A percentile compares a stretch with the other conserved stretches of the same genome.
These are phyloP conservation scores for Penicillium sp. DNA, from an alignment of 2,329 filamentous ascomycete genomes.

Conservation along the genomic window DNA sequence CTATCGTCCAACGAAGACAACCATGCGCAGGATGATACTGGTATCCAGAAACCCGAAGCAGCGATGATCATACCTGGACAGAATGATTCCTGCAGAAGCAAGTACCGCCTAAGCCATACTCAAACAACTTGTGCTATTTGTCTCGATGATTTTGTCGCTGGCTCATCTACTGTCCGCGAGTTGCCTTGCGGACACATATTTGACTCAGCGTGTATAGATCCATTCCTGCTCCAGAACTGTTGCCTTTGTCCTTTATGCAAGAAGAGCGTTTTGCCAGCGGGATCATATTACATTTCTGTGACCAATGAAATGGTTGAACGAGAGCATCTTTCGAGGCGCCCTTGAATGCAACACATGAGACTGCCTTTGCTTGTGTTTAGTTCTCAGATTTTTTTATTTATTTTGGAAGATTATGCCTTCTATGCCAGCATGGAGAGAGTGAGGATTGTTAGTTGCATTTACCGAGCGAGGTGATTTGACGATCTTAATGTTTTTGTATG, in stretches of 20 bases:
- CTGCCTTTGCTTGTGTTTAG: background rate
- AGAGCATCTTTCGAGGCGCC: constrained; percentile 63
- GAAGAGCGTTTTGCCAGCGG: constrained; percentile 70
- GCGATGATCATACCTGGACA: constrained; percentile 11
- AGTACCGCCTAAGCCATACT: constrained; percentile 49
- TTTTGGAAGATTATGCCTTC: background rate
- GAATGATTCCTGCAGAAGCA: constrained; percentile 6
- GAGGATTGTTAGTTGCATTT: background rate
- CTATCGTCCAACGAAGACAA: background rate
- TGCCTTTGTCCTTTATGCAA: constrained; percentile 93
- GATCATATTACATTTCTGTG: constrained; percentile 62
- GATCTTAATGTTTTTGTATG: background rate
- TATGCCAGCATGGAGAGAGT: background rate
- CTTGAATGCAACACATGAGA: background rate
- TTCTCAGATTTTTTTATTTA: background rate
- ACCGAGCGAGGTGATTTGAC: background rate
- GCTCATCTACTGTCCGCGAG: constrained; percentile 72
- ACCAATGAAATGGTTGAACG: constrained; percentile 85
- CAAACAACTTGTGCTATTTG: constrained; percentile 91
- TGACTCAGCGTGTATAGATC: constrained; percentile 87
- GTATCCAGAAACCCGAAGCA: constrained; percentile 12
- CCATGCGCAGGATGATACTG: background rate
- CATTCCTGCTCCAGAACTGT: constrained; percentile 73
- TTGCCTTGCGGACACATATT: constrained; percentile 90
- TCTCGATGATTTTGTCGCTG: constrained; percentile 71